Percentiles rank a stretch among this genome's conserved stretches.
phyloP scores from a whole-genome alignment of 106 monocot genomes.

The Dendrobium catenatum region DNA sequence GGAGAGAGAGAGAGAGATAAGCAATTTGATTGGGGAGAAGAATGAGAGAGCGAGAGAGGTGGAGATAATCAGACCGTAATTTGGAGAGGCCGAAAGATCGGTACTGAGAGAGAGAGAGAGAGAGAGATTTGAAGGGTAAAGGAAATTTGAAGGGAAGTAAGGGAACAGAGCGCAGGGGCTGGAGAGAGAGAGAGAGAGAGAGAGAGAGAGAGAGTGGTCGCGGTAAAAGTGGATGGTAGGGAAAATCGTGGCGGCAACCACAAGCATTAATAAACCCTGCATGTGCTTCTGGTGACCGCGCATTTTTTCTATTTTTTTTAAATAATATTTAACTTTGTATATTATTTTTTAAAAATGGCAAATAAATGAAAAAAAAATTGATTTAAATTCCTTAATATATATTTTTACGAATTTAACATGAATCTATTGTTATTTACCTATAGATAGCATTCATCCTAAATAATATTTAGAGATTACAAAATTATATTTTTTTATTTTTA shows the following conservation, averaged over 20 bases:
- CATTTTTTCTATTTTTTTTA: too few relatives aligned
- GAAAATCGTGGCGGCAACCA: not conserved
- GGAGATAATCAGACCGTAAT: not conserved
- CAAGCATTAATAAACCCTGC: slow-evolving; percentile 3
- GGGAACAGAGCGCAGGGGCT: not conserved
- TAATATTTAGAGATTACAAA: too few relatives aligned
- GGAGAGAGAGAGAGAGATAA: not conserved
- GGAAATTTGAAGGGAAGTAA: not conserved
- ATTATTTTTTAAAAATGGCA: not conserved
- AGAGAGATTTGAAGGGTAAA: not conserved
- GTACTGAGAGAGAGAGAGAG: not conserved
- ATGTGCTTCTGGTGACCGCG: not conserved
- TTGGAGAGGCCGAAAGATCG: too few relatives aligned
- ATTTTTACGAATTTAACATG: not conserved
- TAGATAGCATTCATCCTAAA: not conserved
- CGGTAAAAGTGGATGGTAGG: slow-evolving; percentile 29
- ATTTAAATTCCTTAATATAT: not conserved
- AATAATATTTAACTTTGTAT: too few relatives aligned
- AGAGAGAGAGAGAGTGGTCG: slow-evolving; percentile 4
- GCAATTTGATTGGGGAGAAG: not conserved
- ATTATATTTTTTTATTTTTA: too few relatives aligned
- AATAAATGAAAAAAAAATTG: not conserved
- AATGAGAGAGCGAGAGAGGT: not conserved
- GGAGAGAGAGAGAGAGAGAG: not conserved
- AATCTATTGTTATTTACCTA: slow-evolving; percentile 2